Evolutionary conservation across 108 stramenopile species (phyloP).

Genomic region (Cyclotella choctawhatcheeana): DNA sequence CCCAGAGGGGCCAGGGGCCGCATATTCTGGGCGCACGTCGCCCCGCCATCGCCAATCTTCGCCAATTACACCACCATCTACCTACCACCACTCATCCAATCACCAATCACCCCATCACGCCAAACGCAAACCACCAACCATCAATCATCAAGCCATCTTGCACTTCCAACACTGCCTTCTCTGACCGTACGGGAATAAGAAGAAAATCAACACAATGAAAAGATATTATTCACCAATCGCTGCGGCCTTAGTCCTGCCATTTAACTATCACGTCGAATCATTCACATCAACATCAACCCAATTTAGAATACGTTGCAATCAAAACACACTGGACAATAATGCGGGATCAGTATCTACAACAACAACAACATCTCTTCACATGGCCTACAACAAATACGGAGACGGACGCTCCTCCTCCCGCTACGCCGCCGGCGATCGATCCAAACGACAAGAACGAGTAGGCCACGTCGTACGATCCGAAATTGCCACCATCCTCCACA

Average conservation of each 20-base stretch:
- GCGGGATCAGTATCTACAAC: background rate
- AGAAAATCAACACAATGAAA: background rate
- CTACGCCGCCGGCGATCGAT: constrained; percentile 43
- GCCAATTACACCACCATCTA: too few species aligned
- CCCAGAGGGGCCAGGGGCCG: too few species aligned
- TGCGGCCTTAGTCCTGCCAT: background rate
- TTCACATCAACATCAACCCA: constrained; percentile 3
- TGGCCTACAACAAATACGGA: constrained; percentile 41
- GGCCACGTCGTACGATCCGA: constrained; percentile 83
- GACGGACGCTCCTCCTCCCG: constrained; percentile 49
- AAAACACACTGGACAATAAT: background rate
- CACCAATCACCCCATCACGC: too few species aligned
- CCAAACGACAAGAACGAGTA: constrained; percentile 88
- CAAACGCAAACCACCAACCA: constrained; percentile 14
- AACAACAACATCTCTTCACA: constrained; percentile 15
- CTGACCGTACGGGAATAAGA: too few species aligned
- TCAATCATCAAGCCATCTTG: background rate
- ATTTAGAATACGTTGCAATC: constrained; percentile 6
- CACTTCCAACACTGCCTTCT: too few species aligned
- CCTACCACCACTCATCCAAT: too few species aligned
- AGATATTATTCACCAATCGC: constrained; percentile 1
- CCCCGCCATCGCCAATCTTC: too few species aligned
- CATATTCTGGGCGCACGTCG: too few species aligned
- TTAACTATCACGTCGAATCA: background rate
- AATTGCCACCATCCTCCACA: constrained; percentile 68